Evolutionary conservation across 2,329 filamentous ascomycete species (phyloP).

Genomic region (Alternaria sp.): DNA sequence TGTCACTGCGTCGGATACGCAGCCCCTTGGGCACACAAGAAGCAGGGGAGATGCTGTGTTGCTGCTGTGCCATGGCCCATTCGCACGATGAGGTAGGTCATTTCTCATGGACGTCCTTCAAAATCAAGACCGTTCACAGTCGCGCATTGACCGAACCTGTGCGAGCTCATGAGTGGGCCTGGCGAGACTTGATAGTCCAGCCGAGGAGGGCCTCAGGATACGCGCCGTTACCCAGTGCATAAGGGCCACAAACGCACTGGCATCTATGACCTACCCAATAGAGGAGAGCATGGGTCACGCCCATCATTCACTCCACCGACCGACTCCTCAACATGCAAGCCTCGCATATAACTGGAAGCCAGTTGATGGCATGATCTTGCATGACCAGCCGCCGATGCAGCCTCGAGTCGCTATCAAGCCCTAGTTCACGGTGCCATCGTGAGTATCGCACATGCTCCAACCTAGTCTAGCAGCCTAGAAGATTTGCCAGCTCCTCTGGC

Average conservation of each 20-base stretch:
- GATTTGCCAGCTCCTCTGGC: constrained; percentile 71
- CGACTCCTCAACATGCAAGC: constrained; percentile 9
- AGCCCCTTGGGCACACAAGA: not conserved
- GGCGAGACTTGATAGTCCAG: not conserved
- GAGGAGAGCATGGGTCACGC: constrained; percentile 1
- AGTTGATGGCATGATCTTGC: constrained; percentile 11
- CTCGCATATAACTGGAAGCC: constrained; percentile 3
- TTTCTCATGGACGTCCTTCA: not conserved
- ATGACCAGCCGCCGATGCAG: constrained; percentile 14
- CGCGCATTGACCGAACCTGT: not conserved
- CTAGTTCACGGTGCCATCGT: constrained; percentile 3
- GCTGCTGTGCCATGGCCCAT: constrained; percentile 3
- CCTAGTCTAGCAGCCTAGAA: constrained; percentile 37
- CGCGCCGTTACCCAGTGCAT: constrained; percentile 18
- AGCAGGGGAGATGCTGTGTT: constrained; percentile 3
- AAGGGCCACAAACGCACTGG: constrained; percentile 13
- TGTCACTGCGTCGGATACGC: not conserved
- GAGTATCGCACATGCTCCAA: constrained; percentile 1
- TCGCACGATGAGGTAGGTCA: not conserved
- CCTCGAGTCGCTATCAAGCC: constrained; percentile 11
- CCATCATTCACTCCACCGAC: constrained; percentile 9
- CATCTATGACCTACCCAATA: constrained; percentile 11
- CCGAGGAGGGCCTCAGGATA: constrained; percentile 8
- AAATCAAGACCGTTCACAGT: not conserved
- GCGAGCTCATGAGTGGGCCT: not conserved